Evolutionary conservation across 139 green algal species (phyloP).

Genomic region (Haematococcus lacustris): DNA sequence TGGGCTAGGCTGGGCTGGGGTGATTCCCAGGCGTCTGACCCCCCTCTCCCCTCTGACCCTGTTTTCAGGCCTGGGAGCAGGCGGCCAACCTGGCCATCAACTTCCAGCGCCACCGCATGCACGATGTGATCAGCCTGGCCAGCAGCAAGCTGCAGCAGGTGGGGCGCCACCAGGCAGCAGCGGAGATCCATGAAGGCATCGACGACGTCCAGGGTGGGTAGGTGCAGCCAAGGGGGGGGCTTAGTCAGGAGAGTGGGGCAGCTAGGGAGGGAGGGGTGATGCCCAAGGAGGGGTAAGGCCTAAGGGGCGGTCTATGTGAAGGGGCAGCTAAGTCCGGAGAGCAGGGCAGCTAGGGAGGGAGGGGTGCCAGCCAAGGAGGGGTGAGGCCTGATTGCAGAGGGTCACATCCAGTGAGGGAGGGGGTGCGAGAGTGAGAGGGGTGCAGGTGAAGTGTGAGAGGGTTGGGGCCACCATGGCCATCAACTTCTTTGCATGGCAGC

Average conservation of each 20-base stretch:
- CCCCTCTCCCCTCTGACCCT: not conserved
- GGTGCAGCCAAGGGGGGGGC: too few relatives aligned
- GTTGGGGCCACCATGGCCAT: not conserved
- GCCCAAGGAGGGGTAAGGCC: too few relatives aligned
- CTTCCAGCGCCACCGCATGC: constrained; percentile 47
- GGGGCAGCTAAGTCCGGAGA: too few relatives aligned
- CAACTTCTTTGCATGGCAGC: not conserved
- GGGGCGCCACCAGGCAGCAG: constrained; percentile 43
- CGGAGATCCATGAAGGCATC: constrained; percentile 53
- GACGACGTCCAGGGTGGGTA: constrained; percentile 37
- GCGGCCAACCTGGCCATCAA: constrained; percentile 59
- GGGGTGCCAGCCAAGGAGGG: not conserved
- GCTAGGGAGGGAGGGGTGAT: too few relatives aligned
- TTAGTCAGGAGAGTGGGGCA: too few relatives aligned
- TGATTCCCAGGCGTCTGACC: not conserved
- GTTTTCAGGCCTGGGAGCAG: constrained; percentile 38
- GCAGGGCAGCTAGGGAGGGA: too few relatives aligned
- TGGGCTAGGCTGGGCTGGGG: not conserved
- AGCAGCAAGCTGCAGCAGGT: constrained; percentile 45
- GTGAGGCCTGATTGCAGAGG: not conserved
- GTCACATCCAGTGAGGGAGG: not conserved
- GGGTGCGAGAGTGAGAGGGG: too few relatives aligned
- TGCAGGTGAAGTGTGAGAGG: too few relatives aligned
- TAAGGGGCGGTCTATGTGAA: too few relatives aligned
- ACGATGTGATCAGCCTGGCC: constrained; percentile 55